Conservation (phyloP, 78 protist species). For the Guillardia theta region DNA sequence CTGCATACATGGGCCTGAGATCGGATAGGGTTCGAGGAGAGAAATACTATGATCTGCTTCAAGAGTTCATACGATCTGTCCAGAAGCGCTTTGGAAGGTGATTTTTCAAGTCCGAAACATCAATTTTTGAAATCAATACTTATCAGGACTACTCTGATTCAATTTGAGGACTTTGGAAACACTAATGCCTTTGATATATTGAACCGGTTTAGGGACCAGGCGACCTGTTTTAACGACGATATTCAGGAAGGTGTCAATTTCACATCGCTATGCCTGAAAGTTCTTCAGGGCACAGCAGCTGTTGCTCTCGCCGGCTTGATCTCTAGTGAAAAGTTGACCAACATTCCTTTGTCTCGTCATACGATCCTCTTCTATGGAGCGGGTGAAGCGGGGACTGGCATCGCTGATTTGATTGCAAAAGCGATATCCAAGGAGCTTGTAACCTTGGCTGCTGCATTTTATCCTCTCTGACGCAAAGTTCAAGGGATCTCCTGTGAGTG, state of each 20-base stretch:
- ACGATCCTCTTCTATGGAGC: neutral
- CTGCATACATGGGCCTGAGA: neutral
- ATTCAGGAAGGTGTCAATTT: too few species aligned
- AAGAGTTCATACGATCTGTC: slow-evolving; percentile 28
- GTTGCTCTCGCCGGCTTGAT: slow-evolving; percentile 85
- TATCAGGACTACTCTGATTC: slow-evolving; percentile 32
- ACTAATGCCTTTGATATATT: slow-evolving; percentile 41
- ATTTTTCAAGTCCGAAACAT: too few species aligned
- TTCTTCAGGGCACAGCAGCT: slow-evolving; percentile 88
- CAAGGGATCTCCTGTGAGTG: too few species aligned
- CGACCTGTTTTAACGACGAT: slow-evolving; percentile 75
- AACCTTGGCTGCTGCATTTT: neutral
- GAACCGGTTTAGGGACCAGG: neutral
- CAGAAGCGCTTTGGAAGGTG: neutral
- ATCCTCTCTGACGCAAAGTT: too few species aligned
- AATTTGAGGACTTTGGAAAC: slow-evolving; percentile 60
- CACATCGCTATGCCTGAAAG: too few species aligned
- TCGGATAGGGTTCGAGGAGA: neutral
- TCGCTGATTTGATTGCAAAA: neutral
- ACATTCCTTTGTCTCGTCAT: neutral
- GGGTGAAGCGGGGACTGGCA: slow-evolving; percentile 72
- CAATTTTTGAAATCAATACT: too few species aligned
- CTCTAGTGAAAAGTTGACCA: slow-evolving; percentile 2
- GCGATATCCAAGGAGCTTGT: neutral
- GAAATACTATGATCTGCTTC: slow-evolving; percentile 1